Conservation (phyloP, 139 green algal genomes). For the Penium margaritaceum region DNA sequence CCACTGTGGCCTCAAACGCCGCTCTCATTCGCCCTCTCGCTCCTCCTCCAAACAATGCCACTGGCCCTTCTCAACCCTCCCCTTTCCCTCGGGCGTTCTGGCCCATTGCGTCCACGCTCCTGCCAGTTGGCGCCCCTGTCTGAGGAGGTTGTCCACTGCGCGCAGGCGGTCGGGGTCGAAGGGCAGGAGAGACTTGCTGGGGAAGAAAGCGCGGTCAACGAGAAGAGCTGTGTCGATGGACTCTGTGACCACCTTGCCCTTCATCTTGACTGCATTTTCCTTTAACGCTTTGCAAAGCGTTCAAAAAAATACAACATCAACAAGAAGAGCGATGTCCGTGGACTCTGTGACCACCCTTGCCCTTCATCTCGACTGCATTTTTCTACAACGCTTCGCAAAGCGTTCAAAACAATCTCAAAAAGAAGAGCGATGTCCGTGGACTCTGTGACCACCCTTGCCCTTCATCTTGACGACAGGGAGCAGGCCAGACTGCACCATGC, state of each 20-base stretch:
- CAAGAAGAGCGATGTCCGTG: no score
- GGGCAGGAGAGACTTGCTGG: constrained; percentile 68
- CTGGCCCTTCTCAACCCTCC: neutral
- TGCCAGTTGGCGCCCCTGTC: constrained; percentile 67
- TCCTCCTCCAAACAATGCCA: neutral
- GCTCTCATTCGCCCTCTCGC: constrained; percentile 42
- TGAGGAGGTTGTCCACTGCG: constrained; percentile 52
- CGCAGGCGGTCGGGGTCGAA: neutral
- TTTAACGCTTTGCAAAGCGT: no score
- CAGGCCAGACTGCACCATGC: no score
- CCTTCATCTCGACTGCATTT: no score
- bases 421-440: no score
- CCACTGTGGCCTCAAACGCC: constrained; percentile 61
- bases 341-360: no score
- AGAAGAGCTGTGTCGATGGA: constrained; percentile 46
- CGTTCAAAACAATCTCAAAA: no score
- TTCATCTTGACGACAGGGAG: no score
- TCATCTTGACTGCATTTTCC: no score
- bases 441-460: no score
- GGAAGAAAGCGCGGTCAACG: constrained; percentile 57
- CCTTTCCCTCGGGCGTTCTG: constrained; percentile 24
- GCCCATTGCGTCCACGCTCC: constrained; percentile 49
- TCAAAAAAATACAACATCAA: no score
- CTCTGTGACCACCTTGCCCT: constrained; percentile 72
- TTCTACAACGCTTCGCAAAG: no score